phyloP scores from a whole-genome alignment of 2,329 filamentous ascomycete genomes.

The Paraconiothyrium brasiliense region DNA sequence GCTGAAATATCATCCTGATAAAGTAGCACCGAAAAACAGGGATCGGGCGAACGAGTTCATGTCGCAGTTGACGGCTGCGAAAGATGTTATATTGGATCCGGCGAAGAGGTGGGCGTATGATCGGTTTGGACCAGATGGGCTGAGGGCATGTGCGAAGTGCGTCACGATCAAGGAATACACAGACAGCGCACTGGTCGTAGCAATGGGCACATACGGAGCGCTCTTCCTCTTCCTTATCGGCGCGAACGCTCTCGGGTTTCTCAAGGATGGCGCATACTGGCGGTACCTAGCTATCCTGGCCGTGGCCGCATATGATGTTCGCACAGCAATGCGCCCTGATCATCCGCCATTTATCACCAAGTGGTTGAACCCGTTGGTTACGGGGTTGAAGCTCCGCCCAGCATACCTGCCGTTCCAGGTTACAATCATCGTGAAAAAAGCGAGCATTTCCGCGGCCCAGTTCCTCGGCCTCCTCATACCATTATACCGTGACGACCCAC shows the following conservation, averaged over 20 bases:
- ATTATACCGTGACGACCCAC: conserved; percentile 44
- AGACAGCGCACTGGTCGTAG: conserved; percentile 65
- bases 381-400: conserved; percentile 56
- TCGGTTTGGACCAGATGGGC: conserved; percentile 74
- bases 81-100: conserved; percentile 87
- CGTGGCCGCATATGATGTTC: conserved; percentile 66
- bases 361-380: conserved; percentile 59
- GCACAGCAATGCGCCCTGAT: conserved; percentile 64
- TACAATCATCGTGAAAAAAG: conserved; percentile 76
- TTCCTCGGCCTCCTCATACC: conserved; percentile 48
- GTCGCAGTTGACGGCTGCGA: conserved; percentile 81
- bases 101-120: conserved; percentile 84
- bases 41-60: conserved; percentile 65
- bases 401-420: conserved; percentile 87
- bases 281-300: conserved; percentile 61
- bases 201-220: conserved; percentile 37
- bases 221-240: conserved; percentile 40
- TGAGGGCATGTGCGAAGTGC: conserved; percentile 63
- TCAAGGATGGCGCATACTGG: conserved; percentile 53
- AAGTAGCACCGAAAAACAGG: conserved; percentile 57
- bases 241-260: conserved; percentile 46
- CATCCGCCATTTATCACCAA: conserved; percentile 55
- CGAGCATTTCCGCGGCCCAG: conserved; percentile 72
- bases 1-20: conserved; percentile 82
- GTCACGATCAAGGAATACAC: conserved; percentile 78